These are phyloP conservation scores for Pugionium cornutum DNA, from an alignment of 345 rosid genomes.

Conservation along the genomic window DNA sequence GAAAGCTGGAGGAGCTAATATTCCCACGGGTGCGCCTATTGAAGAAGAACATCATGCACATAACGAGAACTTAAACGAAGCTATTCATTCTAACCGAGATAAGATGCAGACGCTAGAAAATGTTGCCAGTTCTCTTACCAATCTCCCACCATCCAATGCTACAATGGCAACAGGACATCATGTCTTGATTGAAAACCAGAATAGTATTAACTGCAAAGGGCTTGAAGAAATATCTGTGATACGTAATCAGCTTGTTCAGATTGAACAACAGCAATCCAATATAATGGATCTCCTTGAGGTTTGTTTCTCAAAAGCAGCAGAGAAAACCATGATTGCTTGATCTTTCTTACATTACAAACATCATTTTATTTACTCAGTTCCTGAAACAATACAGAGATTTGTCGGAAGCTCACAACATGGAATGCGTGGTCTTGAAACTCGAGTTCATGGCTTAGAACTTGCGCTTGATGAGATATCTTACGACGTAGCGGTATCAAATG, in stretches of 20 bases:
- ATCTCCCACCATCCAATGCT: constrained; percentile 47
- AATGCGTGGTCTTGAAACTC: constrained; percentile 77
- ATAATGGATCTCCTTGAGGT: constrained; percentile 91
- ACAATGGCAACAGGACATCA: constrained; percentile 39
- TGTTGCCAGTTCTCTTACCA: no score
- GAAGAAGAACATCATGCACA: constrained; percentile 24
- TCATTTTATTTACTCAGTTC: neutral
- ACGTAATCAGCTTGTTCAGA: constrained; percentile 85
- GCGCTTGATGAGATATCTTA: constrained; percentile 93
- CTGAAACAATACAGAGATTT: constrained; percentile 52
- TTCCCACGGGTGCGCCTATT: constrained; percentile 39
- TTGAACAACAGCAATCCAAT: constrained; percentile 89
- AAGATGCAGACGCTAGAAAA: constrained; percentile 39
- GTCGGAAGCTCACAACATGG: constrained; percentile 83
- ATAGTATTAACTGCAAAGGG: constrained; percentile 62
- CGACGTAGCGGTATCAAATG: constrained; percentile 74
- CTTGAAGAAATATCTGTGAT: constrained; percentile 70
- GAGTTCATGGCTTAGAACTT: constrained; percentile 83
- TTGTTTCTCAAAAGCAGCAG: constrained; percentile 32
- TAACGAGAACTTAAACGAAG: constrained; percentile 23
- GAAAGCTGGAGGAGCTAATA: constrained; percentile 52
- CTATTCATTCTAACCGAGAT: constrained; percentile 35
- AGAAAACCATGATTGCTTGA: constrained; percentile 17
- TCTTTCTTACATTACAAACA: neutral
- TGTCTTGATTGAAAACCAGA: constrained; percentile 52